Evolutionary conservation across 441 rosid species (phyloP).

Genomic region (Adansonia gregorii): DNA sequence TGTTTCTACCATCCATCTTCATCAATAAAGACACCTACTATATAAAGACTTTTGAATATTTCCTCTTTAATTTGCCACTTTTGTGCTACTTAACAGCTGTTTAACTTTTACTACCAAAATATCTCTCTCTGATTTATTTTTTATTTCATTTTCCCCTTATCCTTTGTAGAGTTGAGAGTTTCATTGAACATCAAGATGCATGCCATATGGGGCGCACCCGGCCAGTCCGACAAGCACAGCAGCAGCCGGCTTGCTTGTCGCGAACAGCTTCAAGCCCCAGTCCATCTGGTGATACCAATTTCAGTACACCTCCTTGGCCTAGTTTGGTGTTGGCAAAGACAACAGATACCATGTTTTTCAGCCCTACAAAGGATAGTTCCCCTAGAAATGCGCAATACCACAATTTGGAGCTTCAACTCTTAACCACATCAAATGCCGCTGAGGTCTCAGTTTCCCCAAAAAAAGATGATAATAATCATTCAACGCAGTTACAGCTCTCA

Average conservation of each 20-base stretch:
- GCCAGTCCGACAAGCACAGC: conserved; percentile 40
- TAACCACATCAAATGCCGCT: conserved; percentile 31
- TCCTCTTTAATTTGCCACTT: not conserved
- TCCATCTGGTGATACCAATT: conserved; percentile 56
- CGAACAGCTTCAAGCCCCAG: conserved; percentile 65
- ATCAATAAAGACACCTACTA: conserved; percentile 29
- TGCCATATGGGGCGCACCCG: conserved; percentile 44
- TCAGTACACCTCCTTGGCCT: conserved; percentile 52
- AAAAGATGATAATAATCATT: conserved; percentile 39
- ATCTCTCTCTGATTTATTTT: not conserved
- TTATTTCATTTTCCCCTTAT: not conserved
- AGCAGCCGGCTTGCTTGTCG: conserved; percentile 51
- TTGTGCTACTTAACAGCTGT: conserved; percentile 13
- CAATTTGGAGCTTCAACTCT: conserved; percentile 65
- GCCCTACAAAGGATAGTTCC: conserved; percentile 31
- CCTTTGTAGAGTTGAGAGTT: conserved; percentile 60
- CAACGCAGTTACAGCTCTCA: conserved; percentile 58
- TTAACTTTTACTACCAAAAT: not conserved
- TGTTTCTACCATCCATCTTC: conserved; percentile 13
- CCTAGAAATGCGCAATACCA: conserved; percentile 30
- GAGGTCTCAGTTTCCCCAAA: conserved; percentile 35
- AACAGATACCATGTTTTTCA: conserved; percentile 38
- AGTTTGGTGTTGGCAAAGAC: conserved; percentile 39
- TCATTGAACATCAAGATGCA: conserved; percentile 86
- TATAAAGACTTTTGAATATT: conserved; percentile 21